phyloP scores from a whole-genome alignment of 345 rosid genomes.

The Moringa oleifera region DNA sequence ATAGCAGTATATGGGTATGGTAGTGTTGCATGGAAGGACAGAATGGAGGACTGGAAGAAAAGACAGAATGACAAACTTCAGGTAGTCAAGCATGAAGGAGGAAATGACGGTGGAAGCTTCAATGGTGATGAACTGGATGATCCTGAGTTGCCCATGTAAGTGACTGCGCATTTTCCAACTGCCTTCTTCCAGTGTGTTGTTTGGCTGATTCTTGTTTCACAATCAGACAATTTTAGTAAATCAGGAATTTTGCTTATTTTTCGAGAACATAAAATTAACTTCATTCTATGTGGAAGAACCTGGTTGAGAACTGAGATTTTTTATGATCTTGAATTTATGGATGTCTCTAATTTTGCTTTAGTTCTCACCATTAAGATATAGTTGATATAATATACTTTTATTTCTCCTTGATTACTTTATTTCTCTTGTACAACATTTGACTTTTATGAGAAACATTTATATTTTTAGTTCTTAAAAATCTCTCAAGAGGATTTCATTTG shows the following conservation, averaged over 20 bases:
- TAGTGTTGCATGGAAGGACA: conserved; percentile 97
- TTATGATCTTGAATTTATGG: neutral
- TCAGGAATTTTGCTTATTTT: neutral
- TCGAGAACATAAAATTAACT: neutral
- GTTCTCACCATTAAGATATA: neutral
- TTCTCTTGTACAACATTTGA: too few relatives aligned
- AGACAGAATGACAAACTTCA: conserved; percentile 78
- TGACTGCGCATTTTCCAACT: neutral
- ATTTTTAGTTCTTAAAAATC: neutral
- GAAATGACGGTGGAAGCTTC: conserved; percentile 45
- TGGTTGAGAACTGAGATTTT: too few relatives aligned
- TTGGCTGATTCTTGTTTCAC: neutral
- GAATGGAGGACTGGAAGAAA: conserved; percentile 92
- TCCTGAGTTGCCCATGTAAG: conserved; percentile 88
- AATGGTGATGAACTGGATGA: conserved; percentile 71
- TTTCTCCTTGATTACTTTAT: neutral
- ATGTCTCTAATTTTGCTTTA: too few relatives aligned
- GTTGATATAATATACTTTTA: neutral
- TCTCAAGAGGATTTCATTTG: neutral
- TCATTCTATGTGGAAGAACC: too few relatives aligned
- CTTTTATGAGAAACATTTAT: neutral
- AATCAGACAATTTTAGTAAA: neutral
- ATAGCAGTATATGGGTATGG: conserved; percentile 86
- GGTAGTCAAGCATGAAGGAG: conserved; percentile 79
- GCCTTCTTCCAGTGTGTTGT: neutral